phyloP scores from a whole-genome alignment of 495 filamentous ascomycete species.

The Podospora pseudoanserina region DNA sequence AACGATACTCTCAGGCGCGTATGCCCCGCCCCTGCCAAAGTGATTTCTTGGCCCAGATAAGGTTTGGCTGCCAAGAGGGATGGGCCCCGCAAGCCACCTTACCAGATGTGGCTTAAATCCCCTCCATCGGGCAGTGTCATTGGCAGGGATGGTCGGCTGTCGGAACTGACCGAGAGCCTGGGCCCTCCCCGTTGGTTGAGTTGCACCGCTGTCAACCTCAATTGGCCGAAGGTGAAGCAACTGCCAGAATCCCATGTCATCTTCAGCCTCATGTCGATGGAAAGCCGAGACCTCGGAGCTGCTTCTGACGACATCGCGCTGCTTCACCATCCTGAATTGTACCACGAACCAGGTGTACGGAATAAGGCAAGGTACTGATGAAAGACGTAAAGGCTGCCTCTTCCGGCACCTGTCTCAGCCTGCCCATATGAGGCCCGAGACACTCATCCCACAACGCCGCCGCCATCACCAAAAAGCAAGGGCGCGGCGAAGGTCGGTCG shows the following conservation, averaged over 20 bases:
- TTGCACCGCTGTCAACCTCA: background rate
- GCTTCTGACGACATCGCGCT: background rate
- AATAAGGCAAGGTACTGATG: background rate
- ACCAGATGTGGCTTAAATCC: background rate
- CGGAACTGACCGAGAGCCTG: background rate
- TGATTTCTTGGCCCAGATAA: background rate
- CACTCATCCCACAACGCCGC: background rate
- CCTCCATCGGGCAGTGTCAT: too few species aligned
- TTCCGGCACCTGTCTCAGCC: background rate
- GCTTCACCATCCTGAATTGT: background rate
- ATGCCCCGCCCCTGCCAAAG: background rate
- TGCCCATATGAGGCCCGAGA: background rate
- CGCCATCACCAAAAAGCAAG: background rate
- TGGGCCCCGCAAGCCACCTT: background rate
- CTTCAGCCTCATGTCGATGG: conserved; percentile 4
- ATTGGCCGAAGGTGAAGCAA: too few species aligned
- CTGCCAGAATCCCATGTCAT: background rate
- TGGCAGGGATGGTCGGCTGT: too few species aligned
- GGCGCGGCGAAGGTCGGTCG: background rate
- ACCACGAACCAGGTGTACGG: background rate
- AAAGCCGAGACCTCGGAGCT: background rate
- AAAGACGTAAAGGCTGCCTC: background rate
- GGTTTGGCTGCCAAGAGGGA: background rate
- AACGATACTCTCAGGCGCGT: background rate
- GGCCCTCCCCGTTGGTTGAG: background rate